Evolutionary conservation across 257 asterid genomes (phyloP).

Genomic region (Schizonepeta tenuifolia): DNA sequence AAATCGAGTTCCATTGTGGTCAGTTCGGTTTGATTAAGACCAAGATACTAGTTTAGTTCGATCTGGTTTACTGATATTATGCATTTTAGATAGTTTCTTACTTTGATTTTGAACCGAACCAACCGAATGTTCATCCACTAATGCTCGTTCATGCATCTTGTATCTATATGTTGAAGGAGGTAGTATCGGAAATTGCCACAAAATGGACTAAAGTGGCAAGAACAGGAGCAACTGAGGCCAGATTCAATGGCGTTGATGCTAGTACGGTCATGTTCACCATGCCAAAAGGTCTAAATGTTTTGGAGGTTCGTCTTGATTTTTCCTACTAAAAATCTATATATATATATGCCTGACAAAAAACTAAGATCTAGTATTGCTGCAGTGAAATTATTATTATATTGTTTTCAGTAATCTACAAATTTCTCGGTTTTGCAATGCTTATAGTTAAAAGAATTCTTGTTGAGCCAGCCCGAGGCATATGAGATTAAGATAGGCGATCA

Average conservation of each 20-base stretch:
- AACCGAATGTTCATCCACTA: neutral
- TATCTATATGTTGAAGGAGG: conserved; percentile 51
- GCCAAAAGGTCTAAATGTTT: conserved; percentile 79
- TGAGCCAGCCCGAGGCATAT: conserved; percentile 83
- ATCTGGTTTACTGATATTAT: neutral
- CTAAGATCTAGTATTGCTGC: conserved; percentile 15
- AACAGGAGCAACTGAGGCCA: conserved; percentile 75
- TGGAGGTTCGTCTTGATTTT: conserved; percentile 60
- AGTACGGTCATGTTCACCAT: conserved; percentile 90
- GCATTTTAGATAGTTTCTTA: neutral
- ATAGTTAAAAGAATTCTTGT: conserved; percentile 75
- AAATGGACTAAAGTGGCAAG: conserved; percentile 82
- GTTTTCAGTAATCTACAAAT: neutral
- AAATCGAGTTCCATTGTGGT: neutral
- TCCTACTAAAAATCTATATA: conserved; percentile 5
- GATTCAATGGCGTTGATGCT: conserved; percentile 70
- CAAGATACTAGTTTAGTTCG: neutral
- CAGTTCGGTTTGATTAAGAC: neutral
- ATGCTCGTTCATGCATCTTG: neutral
- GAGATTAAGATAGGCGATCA: conserved; percentile 91
- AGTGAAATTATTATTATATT: neutral
- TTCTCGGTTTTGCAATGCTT: conserved; percentile 22
- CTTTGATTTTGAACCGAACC: neutral
- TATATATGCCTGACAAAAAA: neutral
- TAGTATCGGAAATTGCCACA: conserved; percentile 69